These are phyloP conservation scores for Exophiala spinifera DNA, from an alignment of 2,329 filamentous ascomycete species.

Conservation along the genomic window DNA sequence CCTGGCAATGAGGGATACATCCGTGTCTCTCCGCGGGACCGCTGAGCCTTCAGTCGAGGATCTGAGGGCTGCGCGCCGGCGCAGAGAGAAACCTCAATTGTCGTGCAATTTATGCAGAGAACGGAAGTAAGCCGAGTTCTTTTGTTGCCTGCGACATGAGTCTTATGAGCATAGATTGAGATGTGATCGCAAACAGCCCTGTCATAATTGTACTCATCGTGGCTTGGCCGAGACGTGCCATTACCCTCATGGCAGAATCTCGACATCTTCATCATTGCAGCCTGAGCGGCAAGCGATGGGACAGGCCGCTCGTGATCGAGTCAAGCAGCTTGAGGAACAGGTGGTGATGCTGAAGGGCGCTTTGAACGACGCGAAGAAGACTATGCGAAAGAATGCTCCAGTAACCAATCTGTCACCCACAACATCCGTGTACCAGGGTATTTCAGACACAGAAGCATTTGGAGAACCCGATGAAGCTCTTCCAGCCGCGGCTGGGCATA, in stretches of 20 bases:
- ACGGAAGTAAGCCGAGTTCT: conserved; percentile 7
- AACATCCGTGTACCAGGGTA: too few relatives aligned
- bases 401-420: too few relatives aligned
- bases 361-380: neutral
- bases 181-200: conserved; percentile 39
- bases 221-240: conserved; percentile 76
- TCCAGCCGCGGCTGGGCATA: conserved; percentile 28
- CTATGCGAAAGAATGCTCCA: neutral
- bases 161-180: conserved; percentile 39
- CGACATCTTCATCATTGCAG: neutral
- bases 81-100: conserved; percentile 15
- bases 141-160: neutral
- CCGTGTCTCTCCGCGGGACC: neutral
- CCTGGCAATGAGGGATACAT: neutral
- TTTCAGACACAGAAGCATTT: too few relatives aligned
- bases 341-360: conserved; percentile 18
- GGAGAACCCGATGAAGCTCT: too few relatives aligned
- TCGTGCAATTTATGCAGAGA: conserved; percentile 14
- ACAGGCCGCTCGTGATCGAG: conserved; percentile 15
- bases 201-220: conserved; percentile 61
- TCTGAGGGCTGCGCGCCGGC: conserved; percentile 6
- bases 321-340: conserved; percentile 24
- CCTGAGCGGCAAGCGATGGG: neutral
- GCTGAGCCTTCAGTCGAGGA: neutral
- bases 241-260: conserved; percentile 57